Evolutionary conservation across 768 basidiomycete genomes (phyloP).

Genomic region (Agrocybe pediades): DNA sequence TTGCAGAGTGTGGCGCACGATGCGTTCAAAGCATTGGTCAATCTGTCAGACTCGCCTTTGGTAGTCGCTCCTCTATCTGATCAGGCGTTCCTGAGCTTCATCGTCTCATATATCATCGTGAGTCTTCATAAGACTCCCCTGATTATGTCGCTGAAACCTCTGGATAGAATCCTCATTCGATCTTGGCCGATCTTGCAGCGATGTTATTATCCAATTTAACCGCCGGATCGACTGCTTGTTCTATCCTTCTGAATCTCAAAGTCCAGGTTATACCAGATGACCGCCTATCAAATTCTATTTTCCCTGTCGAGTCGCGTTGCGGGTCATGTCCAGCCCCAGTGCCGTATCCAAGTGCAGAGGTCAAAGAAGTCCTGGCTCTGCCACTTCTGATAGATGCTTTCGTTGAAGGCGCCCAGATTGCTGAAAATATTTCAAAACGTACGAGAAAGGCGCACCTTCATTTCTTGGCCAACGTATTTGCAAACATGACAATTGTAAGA

Average conservation of each 20-base stretch:
- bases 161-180: constrained; percentile 80
- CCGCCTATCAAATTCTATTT: constrained; percentile 55
- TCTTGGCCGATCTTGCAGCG: constrained; percentile 91
- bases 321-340: constrained; percentile 77
- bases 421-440: constrained; percentile 51
- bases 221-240: constrained; percentile 67
- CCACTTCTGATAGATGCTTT: constrained; percentile 91
- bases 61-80: constrained; percentile 72
- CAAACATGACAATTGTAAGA: constrained; percentile 83
- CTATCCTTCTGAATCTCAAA: constrained; percentile 61
- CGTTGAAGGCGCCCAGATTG: constrained; percentile 65
- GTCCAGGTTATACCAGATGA: constrained; percentile 60
- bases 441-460: constrained; percentile 78
- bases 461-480: constrained; percentile 93
- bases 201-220: constrained; percentile 98
- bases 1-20: constrained; percentile 86
- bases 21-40: constrained; percentile 92
- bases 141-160: background rate
- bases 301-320: constrained; percentile 76
- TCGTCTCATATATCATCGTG: constrained; percentile 90
- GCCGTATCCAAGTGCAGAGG: constrained; percentile 62
- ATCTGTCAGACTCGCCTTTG: constrained; percentile 83
- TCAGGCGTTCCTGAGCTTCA: constrained; percentile 70
- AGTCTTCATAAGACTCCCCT: constrained; percentile 27
- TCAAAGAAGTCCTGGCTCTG: constrained; percentile 61